These are phyloP conservation scores for Themeda triandra DNA, from an alignment of 176 grass and related monocot species.

Conservation along the genomic window DNA sequence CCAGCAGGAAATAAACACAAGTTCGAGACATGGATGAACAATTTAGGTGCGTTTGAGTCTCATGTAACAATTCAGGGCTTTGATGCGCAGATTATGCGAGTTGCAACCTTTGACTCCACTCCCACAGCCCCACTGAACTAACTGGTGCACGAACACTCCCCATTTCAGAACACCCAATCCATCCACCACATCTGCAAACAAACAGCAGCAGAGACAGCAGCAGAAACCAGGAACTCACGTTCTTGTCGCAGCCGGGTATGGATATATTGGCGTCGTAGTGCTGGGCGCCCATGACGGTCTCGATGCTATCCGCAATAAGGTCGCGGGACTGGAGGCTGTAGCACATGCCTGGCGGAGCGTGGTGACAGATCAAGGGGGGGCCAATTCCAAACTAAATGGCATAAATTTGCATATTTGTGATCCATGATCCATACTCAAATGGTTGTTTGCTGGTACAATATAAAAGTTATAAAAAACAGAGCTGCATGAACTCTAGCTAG, in stretches of 20 bases:
- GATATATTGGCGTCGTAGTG: conserved; percentile 97
- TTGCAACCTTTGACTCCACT: not conserved
- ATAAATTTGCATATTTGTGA: too few relatives aligned
- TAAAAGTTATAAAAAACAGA: too few relatives aligned
- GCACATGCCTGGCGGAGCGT: conserved; percentile 54
- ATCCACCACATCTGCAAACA: not conserved
- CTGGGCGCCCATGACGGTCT: conserved; percentile 98
- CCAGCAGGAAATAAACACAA: not conserved
- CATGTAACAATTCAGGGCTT: not conserved
- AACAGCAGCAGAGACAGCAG: not conserved
- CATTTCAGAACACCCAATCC: not conserved
- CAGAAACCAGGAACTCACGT: conserved; percentile 47
- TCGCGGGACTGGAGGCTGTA: conserved; percentile 97
- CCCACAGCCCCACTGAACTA: not conserved
- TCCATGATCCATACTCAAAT: too few relatives aligned
- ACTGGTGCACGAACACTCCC: not conserved
- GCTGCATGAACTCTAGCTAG: too few relatives aligned
- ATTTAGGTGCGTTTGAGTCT: not conserved
- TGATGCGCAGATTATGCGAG: not conserved
- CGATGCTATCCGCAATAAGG: conserved; percentile 95
- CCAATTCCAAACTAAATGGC: too few relatives aligned
- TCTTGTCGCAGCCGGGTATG: conserved; percentile 96
- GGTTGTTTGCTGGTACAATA: too few relatives aligned
- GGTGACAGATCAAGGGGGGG: too few relatives aligned
- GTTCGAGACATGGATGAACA: not conserved